Evolutionary conservation across 805 yeast species (phyloP), one percentile per base, ranked within the genome.

Genomic region (Candida maris): DNA sequence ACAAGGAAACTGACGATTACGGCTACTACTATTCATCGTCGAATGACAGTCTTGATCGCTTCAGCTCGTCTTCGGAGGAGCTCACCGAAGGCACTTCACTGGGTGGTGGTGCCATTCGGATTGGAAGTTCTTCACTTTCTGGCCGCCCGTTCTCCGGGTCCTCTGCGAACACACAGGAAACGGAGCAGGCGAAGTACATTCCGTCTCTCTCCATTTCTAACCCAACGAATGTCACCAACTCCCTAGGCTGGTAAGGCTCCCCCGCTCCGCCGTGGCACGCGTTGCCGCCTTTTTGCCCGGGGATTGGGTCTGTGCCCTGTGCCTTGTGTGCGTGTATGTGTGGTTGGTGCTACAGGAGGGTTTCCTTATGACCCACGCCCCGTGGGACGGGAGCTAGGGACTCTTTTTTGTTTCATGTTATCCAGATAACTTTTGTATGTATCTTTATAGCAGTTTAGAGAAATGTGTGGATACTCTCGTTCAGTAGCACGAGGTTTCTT

Each of bases 151-250:
- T 45, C 31, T 29, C 42, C 4, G 39, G 48, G 27, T 32, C 37
- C 3, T 41, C 48, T 2, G 30, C 20, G 21, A 28, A 38, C 8
- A 20, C 30, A 37, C 41, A 32, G 8, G 56, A 46, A 22, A 37
- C 35, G 34, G 57, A 49, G 15, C 56, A 49, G 26, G 37, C 42
- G 20, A 45, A 49, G 33, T 65, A 51, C 38, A 56, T 67, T 28
- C 74, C 69, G 32, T 67, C 59, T 27, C n/a, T n/a, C n/a, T n/a
- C n/a, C n/a, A 82, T 82, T 26, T 79, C 85, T 6, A 75, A 72
- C 37, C 91, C 91, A 8, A 81, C 81, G 24, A 79, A 81, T 38
- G 71, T 82, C 3, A 76, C 77, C 42, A 82, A 79, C 55, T 81
- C 91, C 2, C 64, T 82, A 41, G 89, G 89, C 22, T 82, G 89